Evolutionary conservation across 2,329 filamentous ascomycete species (phyloP), one percentile per base, ranked within the genome.

Genomic region (Penicillium digitatum): DNA sequence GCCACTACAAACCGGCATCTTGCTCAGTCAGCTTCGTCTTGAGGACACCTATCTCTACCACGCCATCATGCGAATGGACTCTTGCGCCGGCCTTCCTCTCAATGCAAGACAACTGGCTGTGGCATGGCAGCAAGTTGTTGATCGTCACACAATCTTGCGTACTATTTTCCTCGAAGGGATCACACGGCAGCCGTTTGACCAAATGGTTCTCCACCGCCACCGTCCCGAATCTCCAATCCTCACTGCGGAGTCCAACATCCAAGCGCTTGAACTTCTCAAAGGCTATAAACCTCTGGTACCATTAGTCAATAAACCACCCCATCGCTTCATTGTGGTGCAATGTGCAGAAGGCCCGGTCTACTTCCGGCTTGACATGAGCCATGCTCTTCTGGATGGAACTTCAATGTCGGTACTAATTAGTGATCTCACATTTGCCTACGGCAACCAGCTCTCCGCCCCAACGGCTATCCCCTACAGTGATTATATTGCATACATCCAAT

Each of bases 1-100:
- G 11, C 62, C 72, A 2, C 62, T 76, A 0, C 74, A 76, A 50
- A 70, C 74, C 59, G 74, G 71, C 9, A 48, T 58, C 34, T 43
- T 55, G 7, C 39, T 55, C 6, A 50, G 46, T 18, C 47, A 55
- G 18, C 9, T 31, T 11, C 29, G 29, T 5, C n/a, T 42, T 14
- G 16, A 34, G n/a, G 39, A 39, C 42, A 24, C 29, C 9, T 50
- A 50, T 18, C 32, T 42, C 31, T 32, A 45, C 18, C 43, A 45
- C 18, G 29, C 43, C 43, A 22, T 31, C 29, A 31, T 31, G 29
- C 29, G 29, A 11, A 31, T 31, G 29, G 29, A 31, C 29, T 31
- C 29, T 12, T 31, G 29, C 29, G 29, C 29, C 11, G 29, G 29
- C 5, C 10, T 31, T 11, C 12, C 29, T 31, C n/a, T 45, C 1